Conservation (phyloP, 345 rosid genomes). For the Pistacia integerrima region DNA sequence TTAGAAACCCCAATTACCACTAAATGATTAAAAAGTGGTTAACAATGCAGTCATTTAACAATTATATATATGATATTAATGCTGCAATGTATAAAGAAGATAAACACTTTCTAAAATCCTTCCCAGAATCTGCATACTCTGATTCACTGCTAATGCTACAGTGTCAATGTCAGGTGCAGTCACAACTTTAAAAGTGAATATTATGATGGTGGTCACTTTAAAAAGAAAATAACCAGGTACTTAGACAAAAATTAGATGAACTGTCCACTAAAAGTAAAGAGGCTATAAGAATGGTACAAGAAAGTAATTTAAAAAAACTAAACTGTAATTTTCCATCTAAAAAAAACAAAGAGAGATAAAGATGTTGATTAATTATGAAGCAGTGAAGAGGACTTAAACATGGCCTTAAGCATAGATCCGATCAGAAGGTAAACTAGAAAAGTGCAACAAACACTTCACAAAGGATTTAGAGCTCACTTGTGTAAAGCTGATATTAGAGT, state of each 20-base stretch:
- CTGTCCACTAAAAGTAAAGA: background rate
- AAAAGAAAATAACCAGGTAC: background rate
- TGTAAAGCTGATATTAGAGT: constrained; percentile 80
- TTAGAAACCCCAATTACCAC: background rate
- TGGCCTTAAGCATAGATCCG: background rate
- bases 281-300: constrained; percentile 1
- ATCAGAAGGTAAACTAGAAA: constrained; percentile 5
- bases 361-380: constrained; percentile 10
- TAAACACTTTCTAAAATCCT: background rate
- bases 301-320: background rate
- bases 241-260: no score
- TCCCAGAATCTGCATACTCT: background rate
- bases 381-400: background rate
- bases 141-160: background rate
- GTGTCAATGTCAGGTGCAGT: background rate
- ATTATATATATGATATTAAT: background rate
- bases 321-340: background rate
- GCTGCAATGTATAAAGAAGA: background rate
- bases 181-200: background rate
- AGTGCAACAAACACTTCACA: constrained; percentile 14
- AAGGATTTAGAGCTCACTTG: constrained; percentile 56
- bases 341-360: background rate
- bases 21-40: background rate
- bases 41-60: background rate
- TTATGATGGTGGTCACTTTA: background rate